Base-by-base conservation (phyloP, 2,329 filamentous ascomycete genomes). In the Neoscytalidium dimidiatum region DNA sequence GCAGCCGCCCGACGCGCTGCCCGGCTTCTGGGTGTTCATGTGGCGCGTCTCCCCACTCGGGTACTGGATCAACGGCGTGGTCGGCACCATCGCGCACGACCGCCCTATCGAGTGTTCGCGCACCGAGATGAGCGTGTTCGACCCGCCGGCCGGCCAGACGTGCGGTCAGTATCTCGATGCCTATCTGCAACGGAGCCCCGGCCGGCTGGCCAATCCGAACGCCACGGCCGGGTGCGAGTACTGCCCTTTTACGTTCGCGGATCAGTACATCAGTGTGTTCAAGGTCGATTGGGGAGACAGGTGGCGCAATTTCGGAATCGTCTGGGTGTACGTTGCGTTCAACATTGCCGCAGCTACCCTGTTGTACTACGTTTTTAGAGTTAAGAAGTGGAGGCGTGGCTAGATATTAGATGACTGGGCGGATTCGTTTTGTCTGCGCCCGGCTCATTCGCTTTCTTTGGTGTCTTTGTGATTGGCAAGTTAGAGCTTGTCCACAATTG, bases 1-100 rank as follows among this genome's bases (percentile, higher is more conserved):
- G 62, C 86, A 89, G 66, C 75, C 83, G 0, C 85, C 88, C 0
- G 66, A 71, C 3, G 81, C 82, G 0, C 80, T 92, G 1, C 90
- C 90, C 0, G 83, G 86, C 0, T 92, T 92, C 79, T 93, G 90
- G 90, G 86, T 87, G 67, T 92, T 91, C 79, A 92, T 92, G 89
- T 90, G 92, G 75, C 83, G 86, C 28, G 81, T 87, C 9, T 87
- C 84, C 0, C 88, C 88, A 0, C 88, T 91, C 66, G 90, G 87
- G 0, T 92, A 91, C 75, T 87, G 83, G 82, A 72, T 82, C 23
- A 71, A 67, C 17, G 78, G 78, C 8, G 75, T 81, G 41, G 74
- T 79, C 2, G 69, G 73, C 4, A 76, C 78, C 0, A 75, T 77
- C 72, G 71, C 88, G 0, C 76, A 78, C 2, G 75, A 71, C 0